These are phyloP conservation scores for Sarocladium strictum DNA, from an alignment of 2,329 filamentous ascomycete genomes.

Conservation along the genomic window DNA sequence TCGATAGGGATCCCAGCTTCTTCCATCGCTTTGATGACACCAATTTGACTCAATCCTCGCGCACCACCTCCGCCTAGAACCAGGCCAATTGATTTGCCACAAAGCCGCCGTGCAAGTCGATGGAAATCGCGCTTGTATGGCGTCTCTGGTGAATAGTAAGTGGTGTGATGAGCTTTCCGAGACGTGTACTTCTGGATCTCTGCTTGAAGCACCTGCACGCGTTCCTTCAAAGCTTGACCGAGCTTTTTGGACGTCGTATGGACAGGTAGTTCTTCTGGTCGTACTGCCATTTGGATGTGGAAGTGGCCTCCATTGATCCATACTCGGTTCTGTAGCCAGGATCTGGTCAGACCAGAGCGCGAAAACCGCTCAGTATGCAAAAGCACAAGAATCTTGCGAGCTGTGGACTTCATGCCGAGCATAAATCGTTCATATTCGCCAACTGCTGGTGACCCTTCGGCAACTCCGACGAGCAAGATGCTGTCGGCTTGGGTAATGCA, in stretches of 20 bases:
- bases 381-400: slow-evolving; percentile 84
- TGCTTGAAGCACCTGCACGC: slow-evolving; percentile 89
- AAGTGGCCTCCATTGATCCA: slow-evolving; percentile 99
- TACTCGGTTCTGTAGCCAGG: slow-evolving; percentile 85
- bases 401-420: slow-evolving; percentile 94
- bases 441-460: slow-evolving; percentile 82
- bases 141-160: slow-evolving; percentile 84
- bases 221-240: slow-evolving; percentile 80
- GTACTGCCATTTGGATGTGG: slow-evolving; percentile 93
- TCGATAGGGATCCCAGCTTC: slow-evolving; percentile 96
- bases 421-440: slow-evolving; percentile 97
- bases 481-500: slow-evolving; percentile 97
- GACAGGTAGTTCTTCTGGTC: slow-evolving; percentile 67
- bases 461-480: slow-evolving; percentile 85
- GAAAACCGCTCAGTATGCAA: slow-evolving; percentile 88
- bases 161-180: slow-evolving; percentile 76
- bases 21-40: slow-evolving; percentile 90
- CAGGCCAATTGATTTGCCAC: slow-evolving; percentile 88
- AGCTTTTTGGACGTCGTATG: slow-evolving; percentile 71
- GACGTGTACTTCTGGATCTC: slow-evolving; percentile 99
- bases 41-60: slow-evolving; percentile 84
- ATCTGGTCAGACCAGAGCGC: slow-evolving; percentile 72
- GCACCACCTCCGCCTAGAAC: slow-evolving; percentile 93
- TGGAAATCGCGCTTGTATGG: slow-evolving; percentile 97
- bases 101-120: slow-evolving; percentile 79